Conservation (phyloP, 2,329 filamentous ascomycete species). For the Aspergillus persii region DNA sequence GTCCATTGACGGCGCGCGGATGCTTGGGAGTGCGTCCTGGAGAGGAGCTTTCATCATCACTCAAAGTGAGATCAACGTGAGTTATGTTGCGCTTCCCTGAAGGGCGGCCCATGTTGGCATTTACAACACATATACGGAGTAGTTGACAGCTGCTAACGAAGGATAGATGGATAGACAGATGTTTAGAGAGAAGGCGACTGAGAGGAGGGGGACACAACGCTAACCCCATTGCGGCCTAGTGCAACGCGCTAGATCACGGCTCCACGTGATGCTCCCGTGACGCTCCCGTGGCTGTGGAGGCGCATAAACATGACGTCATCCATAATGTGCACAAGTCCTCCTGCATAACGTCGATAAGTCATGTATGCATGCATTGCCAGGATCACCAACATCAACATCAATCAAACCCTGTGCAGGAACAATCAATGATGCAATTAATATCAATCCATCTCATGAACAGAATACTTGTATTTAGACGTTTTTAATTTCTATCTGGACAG, state of each 20-base stretch:
- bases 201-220: neutral
- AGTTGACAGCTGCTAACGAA: neutral
- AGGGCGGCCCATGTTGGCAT: slow-evolving; percentile 10
- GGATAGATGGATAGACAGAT: neutral
- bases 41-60: slow-evolving; percentile 24
- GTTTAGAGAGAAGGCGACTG: neutral
- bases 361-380: too few relatives aligned
- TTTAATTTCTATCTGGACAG: too few relatives aligned
- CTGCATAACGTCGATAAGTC: too few relatives aligned
- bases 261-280: slow-evolving; percentile 16
- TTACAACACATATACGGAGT: neutral
- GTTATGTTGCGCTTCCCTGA: slow-evolving; percentile 23
- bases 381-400: neutral
- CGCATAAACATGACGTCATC: neutral
- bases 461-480: too few relatives aligned
- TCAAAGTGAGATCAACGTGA: slow-evolving; percentile 27
- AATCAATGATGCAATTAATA: too few relatives aligned
- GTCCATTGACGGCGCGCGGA: slow-evolving; percentile 17
- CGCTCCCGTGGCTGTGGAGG: neutral
- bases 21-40: slow-evolving; percentile 15
- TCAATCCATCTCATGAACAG: too few relatives aligned
- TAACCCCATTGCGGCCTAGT: slow-evolving; percentile 6
- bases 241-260: slow-evolving; percentile 13
- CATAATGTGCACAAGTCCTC: neutral
- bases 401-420: neutral